Evolutionary conservation across 2,329 filamentous ascomycete species (phyloP).

Genomic region (Fusarium metavorans): DNA sequence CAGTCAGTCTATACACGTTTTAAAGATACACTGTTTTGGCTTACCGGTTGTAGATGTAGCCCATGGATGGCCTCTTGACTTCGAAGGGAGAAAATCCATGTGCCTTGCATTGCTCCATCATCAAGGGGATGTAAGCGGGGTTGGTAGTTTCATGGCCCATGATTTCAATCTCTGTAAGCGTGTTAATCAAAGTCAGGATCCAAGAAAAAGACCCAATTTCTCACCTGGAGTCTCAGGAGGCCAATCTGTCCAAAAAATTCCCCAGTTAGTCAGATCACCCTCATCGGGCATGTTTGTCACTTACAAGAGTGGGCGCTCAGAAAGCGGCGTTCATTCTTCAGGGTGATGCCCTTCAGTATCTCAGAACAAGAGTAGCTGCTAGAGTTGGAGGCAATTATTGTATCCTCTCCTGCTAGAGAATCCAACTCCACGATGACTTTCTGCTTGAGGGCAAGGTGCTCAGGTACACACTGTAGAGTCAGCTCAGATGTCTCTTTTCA

Average conservation of each 20-base stretch:
- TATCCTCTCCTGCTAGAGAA: conserved; percentile 47
- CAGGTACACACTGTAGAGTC: conserved; percentile 56
- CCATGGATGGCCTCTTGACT: conserved; percentile 47
- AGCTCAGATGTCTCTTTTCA: background rate
- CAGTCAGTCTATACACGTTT: background rate
- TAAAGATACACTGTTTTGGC: background rate
- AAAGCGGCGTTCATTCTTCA: conserved; percentile 51
- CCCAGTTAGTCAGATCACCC: background rate
- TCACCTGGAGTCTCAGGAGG: conserved; percentile 48
- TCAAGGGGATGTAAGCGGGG: conserved; percentile 28
- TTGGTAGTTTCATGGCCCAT: conserved; percentile 48
- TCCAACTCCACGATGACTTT: conserved; percentile 55
- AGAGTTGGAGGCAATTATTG: conserved; percentile 60
- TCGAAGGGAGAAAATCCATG: conserved; percentile 49
- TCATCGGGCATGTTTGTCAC: conserved; percentile 11
- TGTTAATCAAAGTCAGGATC: background rate
- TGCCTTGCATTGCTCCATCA: conserved; percentile 43
- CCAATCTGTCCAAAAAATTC: conserved; percentile 42
- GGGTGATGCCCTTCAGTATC: conserved; percentile 52
- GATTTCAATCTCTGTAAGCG: conserved; percentile 42
- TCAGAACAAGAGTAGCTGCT: conserved; percentile 59
- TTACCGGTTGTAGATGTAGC: conserved; percentile 49
- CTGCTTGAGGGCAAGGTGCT: conserved; percentile 56
- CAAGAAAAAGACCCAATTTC: background rate
- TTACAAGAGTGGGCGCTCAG: conserved; percentile 59